Base-by-base conservation (phyloP, 768 basidiomycete genomes). In the Tylopilus intermedius region DNA sequence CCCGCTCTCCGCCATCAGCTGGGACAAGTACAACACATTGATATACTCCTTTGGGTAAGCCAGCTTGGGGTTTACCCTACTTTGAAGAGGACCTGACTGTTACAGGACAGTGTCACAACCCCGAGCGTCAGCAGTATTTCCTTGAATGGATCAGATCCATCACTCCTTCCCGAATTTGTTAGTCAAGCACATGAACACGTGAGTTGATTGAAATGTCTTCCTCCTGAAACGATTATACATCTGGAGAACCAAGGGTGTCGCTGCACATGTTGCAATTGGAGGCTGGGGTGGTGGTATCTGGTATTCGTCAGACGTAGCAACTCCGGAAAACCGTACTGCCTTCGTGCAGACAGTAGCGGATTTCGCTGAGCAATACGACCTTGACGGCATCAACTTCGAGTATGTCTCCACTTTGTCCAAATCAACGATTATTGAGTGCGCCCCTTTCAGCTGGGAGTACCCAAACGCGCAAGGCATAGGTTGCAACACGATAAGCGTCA, bases 371-470 rank as follows among this genome's bases (percentile, higher is more conserved):
- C 50, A 77, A 47, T 83, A 84, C 62, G 38, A 67, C 0, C 66
- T 87, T 0, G 81, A 82, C 55, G 83, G 84, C 9, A 67, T 88
- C 45, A 79, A 62, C 14, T 67, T 70, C 30, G 63, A 65, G 67
- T 70, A 53, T 1, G 65, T 50, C 6, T 6, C 13, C 13, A 10
- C 11, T 21, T 39, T 48, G 2, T 44, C 6, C 33, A 9, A 4
- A 15, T 42, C 7, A 32, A 18, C 18, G n/a, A 41, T 1, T 1
- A 22, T 29, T 62, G 6, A 67, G 5, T 6, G 2, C 10, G 14
- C 14, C n/a, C 74, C 55, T 48, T 13, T 40, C 49, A 92, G 90
- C 62, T 94, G 92, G 91, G 93, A 95, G 68, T 93, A 86, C 63
- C 92, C 93, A 3, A 79, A 76, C 51, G 58, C 68, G 5, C 70